These are phyloP conservation scores for Yarrowia deformans DNA, from an alignment of 805 yeast species.

Conservation along the genomic window DNA sequence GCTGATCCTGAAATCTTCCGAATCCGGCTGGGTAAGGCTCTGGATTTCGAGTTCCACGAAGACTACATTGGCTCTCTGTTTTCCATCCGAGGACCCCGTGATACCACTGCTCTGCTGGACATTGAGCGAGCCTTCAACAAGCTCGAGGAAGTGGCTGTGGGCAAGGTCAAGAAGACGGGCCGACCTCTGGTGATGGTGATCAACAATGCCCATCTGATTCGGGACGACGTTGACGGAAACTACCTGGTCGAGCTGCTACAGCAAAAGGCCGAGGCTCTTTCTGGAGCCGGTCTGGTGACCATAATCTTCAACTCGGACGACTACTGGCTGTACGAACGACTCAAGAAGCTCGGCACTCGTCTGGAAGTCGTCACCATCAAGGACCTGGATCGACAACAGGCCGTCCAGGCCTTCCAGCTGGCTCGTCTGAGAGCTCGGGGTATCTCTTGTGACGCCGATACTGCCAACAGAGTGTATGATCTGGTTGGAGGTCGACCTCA, in stretches of 20 bases:
- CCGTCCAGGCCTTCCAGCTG: constrained; percentile 60
- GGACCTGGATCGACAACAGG: constrained; percentile 61
- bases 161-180: constrained; percentile 50
- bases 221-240: constrained; percentile 75
- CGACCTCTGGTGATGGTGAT: constrained; percentile 73
- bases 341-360: constrained; percentile 74
- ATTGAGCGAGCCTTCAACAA: constrained; percentile 83
- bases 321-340: constrained; percentile 83
- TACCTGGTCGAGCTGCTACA: constrained; percentile 76
- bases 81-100: constrained; percentile 83
- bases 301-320: constrained; percentile 82
- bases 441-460: constrained; percentile 52
- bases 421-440: constrained; percentile 58
- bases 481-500: constrained; percentile 86
- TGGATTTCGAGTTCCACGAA: constrained; percentile 75
- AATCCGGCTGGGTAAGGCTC: constrained; percentile 75
- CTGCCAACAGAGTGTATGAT: constrained; percentile 65
- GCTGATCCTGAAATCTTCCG: constrained; percentile 85
- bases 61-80: constrained; percentile 85
- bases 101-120: constrained; percentile 79
- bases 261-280: constrained; percentile 79
- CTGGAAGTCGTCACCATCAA: constrained; percentile 73
- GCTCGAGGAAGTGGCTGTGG: constrained; percentile 73
- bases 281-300: constrained; percentile 75
- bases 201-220: constrained; percentile 76